Evolutionary conservation across 176 grass and related monocot genomes (phyloP).

Genomic region (Juncus effusus): DNA sequence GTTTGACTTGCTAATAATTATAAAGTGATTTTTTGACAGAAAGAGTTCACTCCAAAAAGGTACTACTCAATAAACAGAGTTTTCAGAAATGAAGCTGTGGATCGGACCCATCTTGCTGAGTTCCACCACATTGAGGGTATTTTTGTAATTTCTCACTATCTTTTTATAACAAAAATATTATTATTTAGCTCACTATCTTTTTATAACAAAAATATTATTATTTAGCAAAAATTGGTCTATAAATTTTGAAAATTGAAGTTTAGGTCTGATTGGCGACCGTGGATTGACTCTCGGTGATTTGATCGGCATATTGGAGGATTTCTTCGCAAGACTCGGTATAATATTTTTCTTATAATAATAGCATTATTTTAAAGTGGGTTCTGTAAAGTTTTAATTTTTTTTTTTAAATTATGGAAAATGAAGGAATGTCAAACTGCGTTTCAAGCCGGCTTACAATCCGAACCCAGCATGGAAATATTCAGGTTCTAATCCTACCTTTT

Average conservation of each 20-base stretch:
- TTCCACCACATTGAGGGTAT: slow-evolving; percentile 98
- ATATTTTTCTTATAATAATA: slow-evolving; percentile 4
- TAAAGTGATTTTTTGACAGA: slow-evolving; percentile 36
- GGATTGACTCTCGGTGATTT: slow-evolving; percentile 88
- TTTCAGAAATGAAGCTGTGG: slow-evolving; percentile 96
- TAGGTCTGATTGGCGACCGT: slow-evolving; percentile 90
- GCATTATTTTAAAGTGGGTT: slow-evolving; percentile 12
- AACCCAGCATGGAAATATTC: slow-evolving; percentile 98
- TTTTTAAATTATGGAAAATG: slow-evolving; percentile 6
- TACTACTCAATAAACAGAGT: slow-evolving; percentile 93
- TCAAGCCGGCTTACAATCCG: slow-evolving; percentile 99
- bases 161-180: no score
- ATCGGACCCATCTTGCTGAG: slow-evolving; percentile 93
- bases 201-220: not conserved
- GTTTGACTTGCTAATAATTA: slow-evolving; percentile 13
- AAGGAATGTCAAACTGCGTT: slow-evolving; percentile 89
- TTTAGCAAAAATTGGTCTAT: not conserved
- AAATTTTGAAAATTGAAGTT: slow-evolving; percentile 9
- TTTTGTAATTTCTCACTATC: slow-evolving; percentile 3
- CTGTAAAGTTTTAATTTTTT: not conserved
- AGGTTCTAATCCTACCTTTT: slow-evolving; percentile 38
- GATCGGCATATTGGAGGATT: slow-evolving; percentile 92
- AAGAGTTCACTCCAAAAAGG: slow-evolving; percentile 79
- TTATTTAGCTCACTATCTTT: no score
- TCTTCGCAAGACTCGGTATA: slow-evolving; percentile 82